phyloP scores from a whole-genome alignment of 257 asterid genomes.

The Ilex asprella region DNA sequence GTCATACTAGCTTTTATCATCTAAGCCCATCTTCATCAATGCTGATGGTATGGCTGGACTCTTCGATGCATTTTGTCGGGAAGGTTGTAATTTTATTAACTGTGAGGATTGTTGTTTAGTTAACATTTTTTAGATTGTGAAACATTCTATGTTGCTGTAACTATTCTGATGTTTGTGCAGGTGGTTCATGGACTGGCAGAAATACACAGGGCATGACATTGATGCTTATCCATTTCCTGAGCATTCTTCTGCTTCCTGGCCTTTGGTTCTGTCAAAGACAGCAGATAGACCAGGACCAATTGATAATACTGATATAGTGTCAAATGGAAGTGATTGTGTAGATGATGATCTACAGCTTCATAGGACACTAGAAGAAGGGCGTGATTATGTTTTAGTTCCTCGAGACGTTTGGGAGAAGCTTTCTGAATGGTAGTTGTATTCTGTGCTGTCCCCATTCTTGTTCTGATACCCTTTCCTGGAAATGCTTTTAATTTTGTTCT shows the following conservation, averaged over 20 bases:
- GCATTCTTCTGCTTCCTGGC: slow-evolving; percentile 26
- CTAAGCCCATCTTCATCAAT: too few species aligned
- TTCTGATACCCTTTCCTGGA: background rate
- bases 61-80: too few species aligned
- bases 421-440: slow-evolving; percentile 47
- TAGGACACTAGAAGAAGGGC: slow-evolving; percentile 60
- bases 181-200: slow-evolving; percentile 85
- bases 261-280: slow-evolving; percentile 20
- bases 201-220: slow-evolving; percentile 57
- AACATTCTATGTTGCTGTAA: background rate
- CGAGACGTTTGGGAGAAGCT: slow-evolving; percentile 86
- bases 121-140: too few species aligned
- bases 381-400: slow-evolving; percentile 75
- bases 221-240: slow-evolving; percentile 37
- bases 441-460: background rate
- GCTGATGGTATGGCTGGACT: too few species aligned
- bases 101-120: too few species aligned
- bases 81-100: too few species aligned
- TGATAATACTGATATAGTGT: slow-evolving; percentile 64
- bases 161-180: slow-evolving; percentile 23
- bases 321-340: slow-evolving; percentile 28
- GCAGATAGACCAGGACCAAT: slow-evolving; percentile 76
- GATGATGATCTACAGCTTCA: slow-evolving; percentile 58
- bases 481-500: background rate
- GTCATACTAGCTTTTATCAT: too few species aligned